Evolutionary conservation across 2,329 filamentous ascomycete species (phyloP), one percentile per base, ranked within the genome.

Genomic region (Colletotrichum sp.): DNA sequence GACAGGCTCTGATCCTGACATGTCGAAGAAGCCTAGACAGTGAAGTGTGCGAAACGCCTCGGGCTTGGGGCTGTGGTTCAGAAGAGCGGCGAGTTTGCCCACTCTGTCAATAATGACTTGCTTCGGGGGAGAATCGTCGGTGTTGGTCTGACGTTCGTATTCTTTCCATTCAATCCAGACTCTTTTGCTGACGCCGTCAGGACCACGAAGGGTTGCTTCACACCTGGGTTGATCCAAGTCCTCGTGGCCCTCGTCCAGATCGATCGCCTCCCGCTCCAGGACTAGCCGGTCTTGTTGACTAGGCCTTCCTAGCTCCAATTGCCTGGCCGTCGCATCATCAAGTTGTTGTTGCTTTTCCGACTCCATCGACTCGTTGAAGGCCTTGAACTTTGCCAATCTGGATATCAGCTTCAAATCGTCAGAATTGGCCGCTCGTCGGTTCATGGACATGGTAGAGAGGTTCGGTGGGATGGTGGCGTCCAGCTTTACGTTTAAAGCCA

Each of bases 151-250:
- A 6, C 74, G 77, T 52, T 85, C 85, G 74, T 88, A 89, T 71
- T 88, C 86, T 78, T 88, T 89, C 88, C 87, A 89, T 77, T 89
- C 88, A 9, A 89, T 83, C 88, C 87, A 89, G 0, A 89, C 85
- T 68, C 39, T 66, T 36, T 82, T 84, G 68, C 84, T 85, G 64
- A 75, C 80, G 8, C 83, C 85, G n/a, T 82, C 78, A 5, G 82
- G 77, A 5, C 83, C 80, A 44, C 80, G 82, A 74, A 88, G 82
- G 22, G 81, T 59, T 5, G 86, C 87, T 63, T 88, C 86, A 61
- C 85, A 87, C 27, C 87, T 81, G 3, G 83, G 80, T 4, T 80
- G 78, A 25, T 85, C 85, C 22, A 78, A 80, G 12, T 83, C 81
- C 65, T 85, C 84, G 6, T 79, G 80, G 0, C 80, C 80, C 0